A percentile compares a stretch with the other conserved stretches of the same genome.
phyloP scores from a whole-genome alignment of 2,329 filamentous ascomycete genomes.

The Xylaria sp. region DNA sequence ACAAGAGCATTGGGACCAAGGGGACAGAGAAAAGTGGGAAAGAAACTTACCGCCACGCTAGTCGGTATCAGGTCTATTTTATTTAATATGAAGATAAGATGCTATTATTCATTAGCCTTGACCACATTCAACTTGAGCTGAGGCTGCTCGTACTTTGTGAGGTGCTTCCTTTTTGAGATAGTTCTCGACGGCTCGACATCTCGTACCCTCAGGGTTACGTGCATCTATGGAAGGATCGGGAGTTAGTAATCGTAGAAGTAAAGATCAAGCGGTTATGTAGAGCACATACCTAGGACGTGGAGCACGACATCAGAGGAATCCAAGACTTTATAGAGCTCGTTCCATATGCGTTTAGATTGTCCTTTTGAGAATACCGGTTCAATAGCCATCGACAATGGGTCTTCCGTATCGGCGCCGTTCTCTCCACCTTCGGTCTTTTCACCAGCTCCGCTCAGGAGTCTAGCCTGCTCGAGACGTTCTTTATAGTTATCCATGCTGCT shows the following conservation, averaged over 20 bases:
- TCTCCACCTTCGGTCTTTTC: conserved; percentile 59
- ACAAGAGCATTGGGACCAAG: conserved; percentile 75
- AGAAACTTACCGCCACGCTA: conserved; percentile 84
- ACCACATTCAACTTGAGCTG: neutral
- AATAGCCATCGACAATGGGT: conserved; percentile 70
- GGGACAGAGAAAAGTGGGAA: conserved; percentile 12
- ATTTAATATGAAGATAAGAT: conserved; percentile 83
- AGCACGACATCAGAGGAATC: conserved; percentile 87
- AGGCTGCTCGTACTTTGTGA: neutral
- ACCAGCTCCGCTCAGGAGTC: conserved; percentile 76
- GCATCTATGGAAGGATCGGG: conserved; percentile 69
- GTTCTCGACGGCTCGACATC: conserved; percentile 91
- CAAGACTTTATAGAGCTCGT: conserved; percentile 73
- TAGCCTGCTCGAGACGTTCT: conserved; percentile 82
- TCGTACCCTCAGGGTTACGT: conserved; percentile 87
- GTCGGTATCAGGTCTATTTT: conserved; percentile 95
- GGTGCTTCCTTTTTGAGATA: conserved; percentile 87
- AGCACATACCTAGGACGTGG: conserved; percentile 68
- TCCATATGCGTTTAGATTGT: conserved; percentile 94
- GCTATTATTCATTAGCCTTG: conserved; percentile 54
- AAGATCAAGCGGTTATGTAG: neutral
- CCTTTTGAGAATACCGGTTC: conserved; percentile 95
- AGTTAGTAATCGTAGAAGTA: conserved; percentile 8
- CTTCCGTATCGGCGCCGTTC: conserved; percentile 54
- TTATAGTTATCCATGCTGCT: conserved; percentile 85